Evolutionary conservation across 2,329 filamentous ascomycete genomes (phyloP).

Genomic region (Verticillium isaacii): DNA sequence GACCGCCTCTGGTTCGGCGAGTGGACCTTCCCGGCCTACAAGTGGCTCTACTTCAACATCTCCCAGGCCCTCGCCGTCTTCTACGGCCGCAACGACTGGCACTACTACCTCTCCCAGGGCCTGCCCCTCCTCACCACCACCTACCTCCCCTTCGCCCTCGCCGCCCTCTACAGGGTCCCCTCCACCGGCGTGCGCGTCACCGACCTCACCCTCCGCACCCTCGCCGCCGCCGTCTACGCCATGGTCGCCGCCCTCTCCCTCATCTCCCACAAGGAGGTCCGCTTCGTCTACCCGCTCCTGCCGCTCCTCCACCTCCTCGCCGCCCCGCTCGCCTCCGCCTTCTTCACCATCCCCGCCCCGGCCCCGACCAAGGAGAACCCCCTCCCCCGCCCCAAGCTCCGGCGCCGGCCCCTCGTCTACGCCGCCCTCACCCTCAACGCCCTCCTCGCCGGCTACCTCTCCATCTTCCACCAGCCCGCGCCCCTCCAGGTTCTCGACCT

Average conservation of each 20-base stretch:
- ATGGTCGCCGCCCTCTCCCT: conserved; percentile 64
- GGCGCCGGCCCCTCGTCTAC: conserved; percentile 52
- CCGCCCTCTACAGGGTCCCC: conserved; percentile 54
- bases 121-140: conserved; percentile 83
- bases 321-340: conserved; percentile 59
- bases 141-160: conserved; percentile 68
- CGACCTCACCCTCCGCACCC: conserved; percentile 28
- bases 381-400: conserved; percentile 28
- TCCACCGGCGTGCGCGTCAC: conserved; percentile 24
- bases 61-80: conserved; percentile 83
- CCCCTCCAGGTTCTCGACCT: conserved; percentile 69
- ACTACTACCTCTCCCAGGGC: conserved; percentile 91
- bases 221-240: conserved; percentile 54
- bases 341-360: conserved; percentile 49
- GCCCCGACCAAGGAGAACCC: conserved; percentile 10
- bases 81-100: conserved; percentile 84
- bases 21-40: conserved; percentile 85
- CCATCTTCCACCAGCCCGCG: conserved; percentile 74
- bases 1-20: conserved; percentile 77
- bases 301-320: conserved; percentile 80
- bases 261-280: conserved; percentile 93
- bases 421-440: conserved; percentile 61
- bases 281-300: conserved; percentile 91
- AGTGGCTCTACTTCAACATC: conserved; percentile 88
- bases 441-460: conserved; percentile 67